These are phyloP conservation scores for Sphaerobolus stellatus DNA, from an alignment of 1,284 basidiomycete genomes.

Conservation along the genomic window DNA sequence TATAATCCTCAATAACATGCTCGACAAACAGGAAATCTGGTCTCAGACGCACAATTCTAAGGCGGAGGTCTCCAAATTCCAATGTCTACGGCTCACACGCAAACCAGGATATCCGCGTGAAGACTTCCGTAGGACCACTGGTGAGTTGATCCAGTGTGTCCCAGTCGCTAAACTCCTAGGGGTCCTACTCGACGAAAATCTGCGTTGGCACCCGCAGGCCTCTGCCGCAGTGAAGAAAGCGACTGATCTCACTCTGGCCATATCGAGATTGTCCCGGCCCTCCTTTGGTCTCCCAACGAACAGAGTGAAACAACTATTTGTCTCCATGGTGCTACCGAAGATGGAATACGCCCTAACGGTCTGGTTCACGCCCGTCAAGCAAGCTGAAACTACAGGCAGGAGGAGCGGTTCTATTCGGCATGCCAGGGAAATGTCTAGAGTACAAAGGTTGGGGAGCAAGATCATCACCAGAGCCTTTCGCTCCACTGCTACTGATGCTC, in stretches of 20 bases:
- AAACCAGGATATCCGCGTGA: too few relatives aligned
- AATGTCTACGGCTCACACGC: too few relatives aligned
- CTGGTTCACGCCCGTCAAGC: background rate
- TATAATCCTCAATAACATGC: too few relatives aligned
- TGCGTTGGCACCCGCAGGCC: too few relatives aligned
- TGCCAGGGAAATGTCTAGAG: background rate
- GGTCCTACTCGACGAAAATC: too few relatives aligned
- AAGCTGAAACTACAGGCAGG: background rate
- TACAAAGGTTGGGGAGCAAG: slow-evolving; percentile 7
- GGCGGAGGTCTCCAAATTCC: too few relatives aligned
- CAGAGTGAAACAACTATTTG: background rate
- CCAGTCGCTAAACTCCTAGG: too few relatives aligned
- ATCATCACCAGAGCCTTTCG: slow-evolving; percentile 5
- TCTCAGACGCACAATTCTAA: too few relatives aligned
- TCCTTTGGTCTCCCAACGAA: background rate
- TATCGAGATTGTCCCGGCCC: background rate
- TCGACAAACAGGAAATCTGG: too few relatives aligned
- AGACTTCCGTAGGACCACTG: too few relatives aligned
- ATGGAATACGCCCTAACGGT: background rate
- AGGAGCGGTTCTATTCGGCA: background rate
- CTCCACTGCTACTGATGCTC: background rate
- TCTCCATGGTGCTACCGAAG: background rate
- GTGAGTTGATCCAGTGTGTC: too few relatives aligned
- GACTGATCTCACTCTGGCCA: background rate
- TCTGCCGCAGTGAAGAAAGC: too few relatives aligned